A percentile compares a stretch with the other conserved stretches of the same genome.
phyloP scores from a whole-genome alignment of 768 basidiomycete species.

The Bullera alba region DNA sequence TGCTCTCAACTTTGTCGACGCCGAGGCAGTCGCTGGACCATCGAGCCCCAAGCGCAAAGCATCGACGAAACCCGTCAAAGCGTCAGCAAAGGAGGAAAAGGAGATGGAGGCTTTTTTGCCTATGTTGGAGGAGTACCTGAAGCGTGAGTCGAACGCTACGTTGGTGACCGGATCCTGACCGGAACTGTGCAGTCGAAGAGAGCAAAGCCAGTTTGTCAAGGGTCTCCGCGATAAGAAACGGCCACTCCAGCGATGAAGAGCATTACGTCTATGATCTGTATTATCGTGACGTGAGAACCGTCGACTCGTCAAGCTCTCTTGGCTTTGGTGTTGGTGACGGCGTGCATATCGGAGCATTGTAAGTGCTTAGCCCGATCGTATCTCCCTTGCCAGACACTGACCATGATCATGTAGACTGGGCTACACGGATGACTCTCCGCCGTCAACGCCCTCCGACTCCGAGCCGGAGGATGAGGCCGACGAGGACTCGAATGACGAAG shows the following conservation, averaged over 20 bases:
- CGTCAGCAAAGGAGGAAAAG: conserved; percentile 20
- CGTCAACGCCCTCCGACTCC: conserved; percentile 24
- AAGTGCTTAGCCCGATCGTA: conserved; percentile 3
- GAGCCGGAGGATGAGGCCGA: conserved; percentile 43
- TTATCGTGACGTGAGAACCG: conserved; percentile 33
- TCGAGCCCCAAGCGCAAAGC: neutral
- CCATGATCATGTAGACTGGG: conserved; percentile 21
- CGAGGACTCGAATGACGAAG: conserved; percentile 41
- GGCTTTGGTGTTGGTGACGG: conserved; percentile 33
- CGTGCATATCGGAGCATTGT: conserved; percentile 26
- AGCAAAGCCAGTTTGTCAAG: too few relatives aligned
- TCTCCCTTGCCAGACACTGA: neutral
- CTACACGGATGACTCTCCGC: conserved; percentile 31
- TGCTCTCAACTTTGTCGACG: conserved; percentile 33
- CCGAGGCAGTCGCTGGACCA: conserved; percentile 23
- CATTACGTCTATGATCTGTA: conserved; percentile 45
- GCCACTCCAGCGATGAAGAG: conserved; percentile 8
- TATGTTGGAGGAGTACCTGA: conserved; percentile 44
- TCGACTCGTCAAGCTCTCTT: conserved; percentile 5
- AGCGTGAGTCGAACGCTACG: conserved; percentile 18
- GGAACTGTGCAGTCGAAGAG: too few relatives aligned
- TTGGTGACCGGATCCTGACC: neutral
- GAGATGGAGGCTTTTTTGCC: conserved; percentile 45
- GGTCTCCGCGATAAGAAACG: neutral
- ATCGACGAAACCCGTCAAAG: neutral